Evolutionary conservation across 2,329 filamentous ascomycete species (phyloP).

Genomic region (Scleromitrula shiraiana): DNA sequence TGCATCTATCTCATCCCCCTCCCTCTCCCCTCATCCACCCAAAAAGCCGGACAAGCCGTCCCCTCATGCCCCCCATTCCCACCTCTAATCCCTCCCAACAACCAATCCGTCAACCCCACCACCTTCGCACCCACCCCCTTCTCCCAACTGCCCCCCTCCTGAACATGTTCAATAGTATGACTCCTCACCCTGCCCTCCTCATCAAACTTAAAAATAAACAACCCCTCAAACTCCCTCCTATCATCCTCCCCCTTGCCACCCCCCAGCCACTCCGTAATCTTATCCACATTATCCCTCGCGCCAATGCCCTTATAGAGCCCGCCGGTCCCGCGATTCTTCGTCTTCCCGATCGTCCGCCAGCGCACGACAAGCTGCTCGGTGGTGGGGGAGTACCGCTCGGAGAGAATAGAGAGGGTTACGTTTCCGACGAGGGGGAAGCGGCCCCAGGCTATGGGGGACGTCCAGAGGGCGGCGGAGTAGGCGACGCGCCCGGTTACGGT

Average conservation of each 20-base stretch:
- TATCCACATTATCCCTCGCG: conserved; percentile 41
- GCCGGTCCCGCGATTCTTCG: conserved; percentile 33
- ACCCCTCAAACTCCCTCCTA: conserved; percentile 73
- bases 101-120: conserved; percentile 88
- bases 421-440: conserved; percentile 85
- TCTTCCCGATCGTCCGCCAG: conserved; percentile 65
- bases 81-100: conserved; percentile 66
- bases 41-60: conserved; percentile 27
- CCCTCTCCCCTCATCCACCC: neutral
- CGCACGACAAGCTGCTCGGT: conserved; percentile 82
- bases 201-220: conserved; percentile 97
- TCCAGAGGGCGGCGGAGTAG: conserved; percentile 92
- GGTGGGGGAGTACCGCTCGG: conserved; percentile 52
- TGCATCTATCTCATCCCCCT: neutral
- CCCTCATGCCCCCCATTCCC: conserved; percentile 21
- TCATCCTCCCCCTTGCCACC: conserved; percentile 45
- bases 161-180: conserved; percentile 90
- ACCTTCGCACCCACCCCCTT: conserved; percentile 72
- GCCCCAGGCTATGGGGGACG: conserved; percentile 92
- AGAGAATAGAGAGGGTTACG: conserved; percentile 77
- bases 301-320: conserved; percentile 37
- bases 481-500: conserved; percentile 85
- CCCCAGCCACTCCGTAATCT: conserved; percentile 41
- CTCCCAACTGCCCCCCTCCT: conserved; percentile 78
- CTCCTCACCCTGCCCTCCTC: conserved; percentile 71